These are phyloP conservation scores for Penicillium bialowiezense DNA, from an alignment of 495 filamentous ascomycete species.

Conservation along the genomic window DNA sequence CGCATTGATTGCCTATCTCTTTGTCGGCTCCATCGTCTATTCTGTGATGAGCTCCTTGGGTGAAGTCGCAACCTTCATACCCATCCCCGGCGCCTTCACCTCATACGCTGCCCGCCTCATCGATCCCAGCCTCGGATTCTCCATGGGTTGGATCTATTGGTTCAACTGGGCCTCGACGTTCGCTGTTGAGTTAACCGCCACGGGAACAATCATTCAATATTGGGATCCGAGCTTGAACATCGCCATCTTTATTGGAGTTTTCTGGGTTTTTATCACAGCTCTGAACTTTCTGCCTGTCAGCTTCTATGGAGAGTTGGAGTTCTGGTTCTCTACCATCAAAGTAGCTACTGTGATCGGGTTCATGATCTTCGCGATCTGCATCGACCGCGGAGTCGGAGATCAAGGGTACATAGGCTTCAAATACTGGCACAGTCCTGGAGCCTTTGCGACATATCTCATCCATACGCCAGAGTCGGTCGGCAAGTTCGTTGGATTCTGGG, in stretches of 20 bases:
- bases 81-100: conserved; percentile 67
- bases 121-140: conserved; percentile 66
- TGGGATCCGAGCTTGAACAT: conserved; percentile 58
- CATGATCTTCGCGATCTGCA: conserved; percentile 57
- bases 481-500: conserved; percentile 38
- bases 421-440: conserved; percentile 61
- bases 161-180: conserved; percentile 57
- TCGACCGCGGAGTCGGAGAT: conserved; percentile 56
- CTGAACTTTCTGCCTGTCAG: conserved; percentile 58
- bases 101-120: conserved; percentile 66
- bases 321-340: conserved; percentile 61
- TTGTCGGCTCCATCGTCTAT: conserved; percentile 56
- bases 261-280: conserved; percentile 60
- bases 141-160: conserved; percentile 72
- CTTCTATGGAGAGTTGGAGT: conserved; percentile 55
- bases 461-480: conserved; percentile 56
- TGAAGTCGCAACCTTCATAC: conserved; percentile 72
- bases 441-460: conserved; percentile 57
- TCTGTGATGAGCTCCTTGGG: conserved; percentile 50
- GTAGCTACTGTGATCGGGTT: conserved; percentile 57
- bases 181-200: conserved; percentile 65
- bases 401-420: conserved; percentile 55
- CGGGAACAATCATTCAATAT: conserved; percentile 65
- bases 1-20: conserved; percentile 60
- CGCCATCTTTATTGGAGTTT: conserved; percentile 65